Base-by-base conservation (phyloP, 2,329 filamentous ascomycete genomes). In the Neofusicoccum cordaticola region DNA sequence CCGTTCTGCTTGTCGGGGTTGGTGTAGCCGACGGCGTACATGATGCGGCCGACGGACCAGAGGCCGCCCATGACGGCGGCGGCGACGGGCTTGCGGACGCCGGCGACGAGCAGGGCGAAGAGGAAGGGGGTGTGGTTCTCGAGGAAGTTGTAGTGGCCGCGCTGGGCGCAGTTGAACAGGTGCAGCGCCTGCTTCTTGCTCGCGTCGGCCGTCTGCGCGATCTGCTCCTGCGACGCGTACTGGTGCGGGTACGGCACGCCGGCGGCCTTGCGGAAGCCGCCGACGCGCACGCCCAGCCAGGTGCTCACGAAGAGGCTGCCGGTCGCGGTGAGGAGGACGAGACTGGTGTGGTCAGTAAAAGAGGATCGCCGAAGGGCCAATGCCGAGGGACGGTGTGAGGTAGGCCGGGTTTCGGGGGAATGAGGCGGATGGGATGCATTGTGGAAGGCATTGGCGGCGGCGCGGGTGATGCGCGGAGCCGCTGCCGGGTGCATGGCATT, bases 171-270 rank as follows among this genome's bases (percentile, higher is more conserved):
- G 75, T 83, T 83, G 77, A 81, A 83, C 37, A 78, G 69, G 65
- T 81, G 73, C 71, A 81, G 74, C 22, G 70, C 75, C 71, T 73
- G 69, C 77, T 77, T 81, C 77, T 71, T 75, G 70, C 69, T 80
- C 13, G 74, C 71, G 19, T 74, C 71, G 2, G 74, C 68, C 3
- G 77, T 74, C 15, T 75, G 70, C 41, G 72, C 80, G 73, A 85
- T 79, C 73, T 86, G 82, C 66, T 84, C 81, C 56, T 79, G 74
- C 22, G 83, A 83, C 35, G 86, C 86, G 76, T 86, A 87, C 72
- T 79, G 75, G 76, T 85, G 83, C 13, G 86, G 86, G 74, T 88
- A 88, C 15, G 79, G 78, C 66, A 88, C 77, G 47, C 81, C 78
- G 67, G 85, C 84, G 3, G 74, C 70, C 68, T 81, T 83, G 75